Conservation (phyloP, 2,329 filamentous ascomycete genomes). For the Botrytis porri region DNA sequence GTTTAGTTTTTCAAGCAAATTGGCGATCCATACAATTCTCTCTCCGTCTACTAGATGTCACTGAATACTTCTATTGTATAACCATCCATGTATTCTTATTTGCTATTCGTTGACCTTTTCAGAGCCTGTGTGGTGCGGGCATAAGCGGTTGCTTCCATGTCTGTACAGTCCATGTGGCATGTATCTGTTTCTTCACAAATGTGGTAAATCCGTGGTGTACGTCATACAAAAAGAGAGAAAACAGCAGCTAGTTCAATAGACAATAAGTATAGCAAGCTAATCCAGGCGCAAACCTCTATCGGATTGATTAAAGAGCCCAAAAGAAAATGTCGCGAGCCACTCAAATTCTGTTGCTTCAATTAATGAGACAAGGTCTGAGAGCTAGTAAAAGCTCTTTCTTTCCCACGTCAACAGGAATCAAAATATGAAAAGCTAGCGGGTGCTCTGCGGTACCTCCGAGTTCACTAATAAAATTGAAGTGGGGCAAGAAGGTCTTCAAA, state of each 20-base stretch:
- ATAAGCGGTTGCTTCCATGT: slow-evolving; percentile 2
- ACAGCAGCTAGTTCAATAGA: neutral
- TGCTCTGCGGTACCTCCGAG: neutral
- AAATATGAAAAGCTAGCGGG: neutral
- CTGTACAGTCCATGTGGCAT: neutral
- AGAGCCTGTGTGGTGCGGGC: neutral
- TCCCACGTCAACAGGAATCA: neutral
- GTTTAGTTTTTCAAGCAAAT: neutral
- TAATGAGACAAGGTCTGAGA: neutral
- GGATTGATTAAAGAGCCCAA: neutral
- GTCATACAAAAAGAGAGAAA: neutral
- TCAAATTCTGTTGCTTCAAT: neutral
- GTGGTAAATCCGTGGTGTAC: neutral
- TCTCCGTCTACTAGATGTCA: neutral
- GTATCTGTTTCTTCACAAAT: neutral
- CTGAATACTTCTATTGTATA: neutral
- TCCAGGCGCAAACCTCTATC: neutral
- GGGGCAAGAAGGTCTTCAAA: slow-evolving; percentile 3
- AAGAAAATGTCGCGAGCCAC: neutral
- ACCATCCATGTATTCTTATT: neutral
- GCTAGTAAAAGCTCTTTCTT: neutral
- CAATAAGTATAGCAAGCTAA: neutral
- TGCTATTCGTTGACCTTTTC: neutral
- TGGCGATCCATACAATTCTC: neutral
- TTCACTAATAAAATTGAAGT: neutral